Evolutionary conservation across 495 filamentous ascomycete species (phyloP), one percentile per base, ranked within the genome.

Genomic region (Pyrenopolyporus hunteri): DNA sequence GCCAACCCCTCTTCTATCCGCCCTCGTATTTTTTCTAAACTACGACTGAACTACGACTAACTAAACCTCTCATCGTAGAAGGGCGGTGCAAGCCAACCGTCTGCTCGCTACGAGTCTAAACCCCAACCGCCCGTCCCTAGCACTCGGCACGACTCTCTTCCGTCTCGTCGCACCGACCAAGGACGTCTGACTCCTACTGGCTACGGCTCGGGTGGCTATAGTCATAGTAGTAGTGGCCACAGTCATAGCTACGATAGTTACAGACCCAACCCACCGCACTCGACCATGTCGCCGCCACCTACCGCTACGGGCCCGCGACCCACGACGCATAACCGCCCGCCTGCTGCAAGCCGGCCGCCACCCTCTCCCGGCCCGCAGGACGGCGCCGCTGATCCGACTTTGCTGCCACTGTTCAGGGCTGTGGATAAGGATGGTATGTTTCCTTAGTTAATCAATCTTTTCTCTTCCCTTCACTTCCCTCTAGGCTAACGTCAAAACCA

Each of bases 331-430:
- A 75, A 80, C 73, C 73, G 85, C 56, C 76, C 83, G 55, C 74
- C 88, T 44, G 47, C 81, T 29, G 58, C 60, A n/a, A 85, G 85
- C n/a, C 76, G 83, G 28, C 88, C 85, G 1, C 87, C 89, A 1
- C 82, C 85, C 14, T 85, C 86, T 14, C 83, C 86, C 4, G 83
- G 83, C 14, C 86, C 87, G 8, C 63, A 67, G 40, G 84, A 88
- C 11, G 73, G 82, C 45, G 80, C 84, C 16, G 83, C 81, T 0
- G 91, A 93, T 66, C 87, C 88, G 26, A 83, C 85, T 0, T 81
- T 98, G 6, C 87, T 90, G 64, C 91, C 89, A 0, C 79, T 98
- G 14, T 98, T 98, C 80, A 85, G 89, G 48, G 90, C 92, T 0
- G 94, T 97, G 10, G 96, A 98, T 74, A 90, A 90, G 63, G 82